These are phyloP conservation scores for Diplodia intermedia DNA, from an alignment of 2,329 filamentous ascomycete genomes.

Conservation along the genomic window DNA sequence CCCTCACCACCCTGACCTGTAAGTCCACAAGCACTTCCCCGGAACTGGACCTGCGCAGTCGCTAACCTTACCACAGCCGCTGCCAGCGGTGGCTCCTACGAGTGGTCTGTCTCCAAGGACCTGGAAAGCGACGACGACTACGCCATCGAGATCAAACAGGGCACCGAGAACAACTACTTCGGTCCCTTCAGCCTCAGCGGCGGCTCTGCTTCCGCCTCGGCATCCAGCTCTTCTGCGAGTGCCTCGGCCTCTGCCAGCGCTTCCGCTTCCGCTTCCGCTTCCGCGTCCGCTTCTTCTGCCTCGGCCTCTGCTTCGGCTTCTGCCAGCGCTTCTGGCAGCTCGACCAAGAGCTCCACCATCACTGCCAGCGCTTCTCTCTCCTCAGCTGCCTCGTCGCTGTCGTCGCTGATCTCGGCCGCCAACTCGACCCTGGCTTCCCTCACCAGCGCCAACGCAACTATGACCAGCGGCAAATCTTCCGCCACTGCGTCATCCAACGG, in stretches of 20 bases:
- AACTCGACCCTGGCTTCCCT: conserved; percentile 35
- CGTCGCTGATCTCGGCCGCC: conserved; percentile 41
- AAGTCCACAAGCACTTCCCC: conserved; percentile 38
- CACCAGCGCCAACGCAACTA: conserved; percentile 30
- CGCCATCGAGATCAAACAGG: conserved; percentile 65
- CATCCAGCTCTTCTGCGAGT: conserved; percentile 53
- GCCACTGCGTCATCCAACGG: conserved; percentile 30
- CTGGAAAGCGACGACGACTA: conserved; percentile 59
- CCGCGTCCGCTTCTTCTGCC: conserved; percentile 51
- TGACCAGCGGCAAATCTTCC: conserved; percentile 34
- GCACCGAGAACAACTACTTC: conserved; percentile 62
- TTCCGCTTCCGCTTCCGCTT: conserved; percentile 56
- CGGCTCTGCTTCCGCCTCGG: conserved; percentile 51
- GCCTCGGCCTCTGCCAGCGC: conserved; percentile 39
- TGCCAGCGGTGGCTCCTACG: conserved; percentile 56
- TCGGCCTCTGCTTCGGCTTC: conserved; percentile 46
- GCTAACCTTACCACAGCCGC: conserved; percentile 41
- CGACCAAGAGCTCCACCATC: conserved; percentile 41
- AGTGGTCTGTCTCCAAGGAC: conserved; percentile 57
- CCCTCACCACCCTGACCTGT: conserved; percentile 59
- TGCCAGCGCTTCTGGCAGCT: conserved; percentile 37
- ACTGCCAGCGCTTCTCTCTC: conserved; percentile 41
- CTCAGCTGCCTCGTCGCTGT: conserved; percentile 41
- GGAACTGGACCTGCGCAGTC: neutral
- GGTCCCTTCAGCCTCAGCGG: conserved; percentile 57